Evolutionary conservation across 805 yeast genomes (phyloP), one percentile per base, ranked within the genome.

Genomic region (Clavispora asparagi): DNA sequence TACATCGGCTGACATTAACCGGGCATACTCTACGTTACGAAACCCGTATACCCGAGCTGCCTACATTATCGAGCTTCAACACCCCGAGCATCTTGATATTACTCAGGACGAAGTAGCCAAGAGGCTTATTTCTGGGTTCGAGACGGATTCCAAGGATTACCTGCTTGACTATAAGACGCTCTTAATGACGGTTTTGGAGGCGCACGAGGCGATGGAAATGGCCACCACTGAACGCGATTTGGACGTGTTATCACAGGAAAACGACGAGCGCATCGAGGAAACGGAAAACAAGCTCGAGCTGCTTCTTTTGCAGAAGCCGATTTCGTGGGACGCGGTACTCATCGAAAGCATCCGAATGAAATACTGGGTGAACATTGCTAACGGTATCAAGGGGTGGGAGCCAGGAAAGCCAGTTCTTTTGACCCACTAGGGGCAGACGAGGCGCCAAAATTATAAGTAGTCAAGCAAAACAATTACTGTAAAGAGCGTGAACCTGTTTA

Each of bases 321-420:
- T 65, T 4, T 74, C 83, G 40, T 80, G 81, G 70, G 78, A 80
- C 10, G 57, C 63, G 0, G 85, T 92, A 12, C 81, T 85, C 42
- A 65, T 76, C 44, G 82, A 81, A 49, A 83, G 95, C 1, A 78
- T 89, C 23, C 78, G 78, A 52, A 67, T 92, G 51, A 87, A 87
- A 62, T 92, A 90, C 61, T 90, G 96, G 95, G 73, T 74, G 41
- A 91, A 87, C 59, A 80, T 92, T 30, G 79, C 79, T 41, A 76
- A 76, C 36, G 89, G 88, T 6, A 75, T 90, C 39, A 81, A 79
- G 63, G 89, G 84, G 41, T 85, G 94, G 92, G 85, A 82, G 53
- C 79, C 83, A 1, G 88, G 88, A 17, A 76, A 79, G 57, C 81
- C 83, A 4, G 79, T 83, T 5, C 77, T 73, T 44, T 64, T 85